phyloP scores from a whole-genome alignment of 2,329 filamentous ascomycete genomes.

The Lomentospora prolificans region DNA sequence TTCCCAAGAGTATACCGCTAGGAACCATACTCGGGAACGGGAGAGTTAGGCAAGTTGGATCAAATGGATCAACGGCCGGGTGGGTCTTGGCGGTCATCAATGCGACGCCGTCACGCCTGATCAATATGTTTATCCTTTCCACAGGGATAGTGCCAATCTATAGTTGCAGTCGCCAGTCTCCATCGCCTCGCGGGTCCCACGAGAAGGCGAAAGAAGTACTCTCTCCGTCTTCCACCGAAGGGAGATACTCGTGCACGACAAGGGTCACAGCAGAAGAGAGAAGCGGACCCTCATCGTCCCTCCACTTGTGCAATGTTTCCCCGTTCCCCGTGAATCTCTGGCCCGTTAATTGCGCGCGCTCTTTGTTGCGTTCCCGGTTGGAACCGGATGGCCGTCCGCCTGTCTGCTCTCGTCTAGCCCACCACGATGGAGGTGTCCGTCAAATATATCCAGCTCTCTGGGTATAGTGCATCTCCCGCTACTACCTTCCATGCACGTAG shows the following conservation, averaged over 20 bases:
- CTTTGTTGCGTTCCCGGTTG: background rate
- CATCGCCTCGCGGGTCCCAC: background rate
- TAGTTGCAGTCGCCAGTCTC: background rate
- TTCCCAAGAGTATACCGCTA: no score
- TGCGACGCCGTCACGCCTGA: slow-evolving; percentile 6
- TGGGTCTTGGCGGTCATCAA: slow-evolving; percentile 4
- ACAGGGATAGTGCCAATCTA: slow-evolving; percentile 3
- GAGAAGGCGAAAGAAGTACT: background rate
- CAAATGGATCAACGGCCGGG: background rate
- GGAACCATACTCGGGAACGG: no score
- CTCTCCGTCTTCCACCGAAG: background rate
- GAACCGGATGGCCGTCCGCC: no score
- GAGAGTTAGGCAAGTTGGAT: no score
- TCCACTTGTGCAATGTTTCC: background rate
- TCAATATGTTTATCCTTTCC: slow-evolving; percentile 5
- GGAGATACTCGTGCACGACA: no score
- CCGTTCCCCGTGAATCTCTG: background rate
- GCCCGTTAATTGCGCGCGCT: background rate
- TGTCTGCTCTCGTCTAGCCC: background rate
- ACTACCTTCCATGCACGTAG: background rate
- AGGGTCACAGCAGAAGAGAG: no score
- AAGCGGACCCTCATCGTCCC: background rate
- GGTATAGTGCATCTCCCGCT: background rate
- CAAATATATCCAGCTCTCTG: background rate
- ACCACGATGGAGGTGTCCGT: background rate